Percentiles rank a stretch among this genome's conserved stretches.
These are phyloP conservation scores for Lagenidium giganteum DNA, from an alignment of 352 stramenopile genomes.

Conservation along the genomic window DNA sequence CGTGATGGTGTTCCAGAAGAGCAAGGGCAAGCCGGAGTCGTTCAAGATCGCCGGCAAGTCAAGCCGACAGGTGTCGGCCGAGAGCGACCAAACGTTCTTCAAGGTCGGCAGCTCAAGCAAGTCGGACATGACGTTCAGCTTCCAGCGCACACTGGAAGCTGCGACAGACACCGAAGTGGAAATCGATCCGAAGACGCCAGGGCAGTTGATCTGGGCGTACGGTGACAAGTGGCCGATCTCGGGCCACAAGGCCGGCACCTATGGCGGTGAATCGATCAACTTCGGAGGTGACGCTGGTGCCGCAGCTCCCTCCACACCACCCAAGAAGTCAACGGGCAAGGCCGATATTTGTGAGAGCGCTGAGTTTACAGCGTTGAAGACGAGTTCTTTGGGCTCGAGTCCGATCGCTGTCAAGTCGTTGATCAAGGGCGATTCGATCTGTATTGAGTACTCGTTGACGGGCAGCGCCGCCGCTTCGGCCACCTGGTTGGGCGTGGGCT, in stretches of 20 bases:
- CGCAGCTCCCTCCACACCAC: not conserved
- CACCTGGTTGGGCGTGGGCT: constrained; percentile 60
- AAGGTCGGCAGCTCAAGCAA: constrained; percentile 28
- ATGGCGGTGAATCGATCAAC: constrained; percentile 45
- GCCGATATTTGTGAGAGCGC: constrained; percentile 43
- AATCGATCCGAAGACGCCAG: constrained; percentile 25
- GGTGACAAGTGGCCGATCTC: constrained; percentile 61
- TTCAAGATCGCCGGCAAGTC: constrained; percentile 49
- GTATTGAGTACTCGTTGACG: constrained; percentile 58
- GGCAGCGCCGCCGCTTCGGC: constrained; percentile 25
- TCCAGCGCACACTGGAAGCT: constrained; percentile 56
- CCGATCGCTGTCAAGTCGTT: constrained; percentile 59
- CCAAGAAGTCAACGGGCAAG: constrained; percentile 12
- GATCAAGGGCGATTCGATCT: constrained; percentile 48
- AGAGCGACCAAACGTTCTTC: constrained; percentile 39
- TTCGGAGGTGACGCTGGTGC: constrained; percentile 20
- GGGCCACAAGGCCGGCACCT: constrained; percentile 36
- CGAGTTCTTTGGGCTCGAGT: constrained; percentile 43
- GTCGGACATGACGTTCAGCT: constrained; percentile 57
- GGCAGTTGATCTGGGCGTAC: constrained; percentile 72
- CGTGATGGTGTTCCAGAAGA: constrained; percentile 68
- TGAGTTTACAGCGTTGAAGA: constrained; percentile 38
- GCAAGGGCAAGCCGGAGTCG: constrained; percentile 28
- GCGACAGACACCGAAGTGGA: constrained; percentile 38
- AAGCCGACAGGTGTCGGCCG: constrained; percentile 30